Conservation (phyloP, 2,329 filamentous ascomycete species). For the Claviceps arundinis region DNA sequence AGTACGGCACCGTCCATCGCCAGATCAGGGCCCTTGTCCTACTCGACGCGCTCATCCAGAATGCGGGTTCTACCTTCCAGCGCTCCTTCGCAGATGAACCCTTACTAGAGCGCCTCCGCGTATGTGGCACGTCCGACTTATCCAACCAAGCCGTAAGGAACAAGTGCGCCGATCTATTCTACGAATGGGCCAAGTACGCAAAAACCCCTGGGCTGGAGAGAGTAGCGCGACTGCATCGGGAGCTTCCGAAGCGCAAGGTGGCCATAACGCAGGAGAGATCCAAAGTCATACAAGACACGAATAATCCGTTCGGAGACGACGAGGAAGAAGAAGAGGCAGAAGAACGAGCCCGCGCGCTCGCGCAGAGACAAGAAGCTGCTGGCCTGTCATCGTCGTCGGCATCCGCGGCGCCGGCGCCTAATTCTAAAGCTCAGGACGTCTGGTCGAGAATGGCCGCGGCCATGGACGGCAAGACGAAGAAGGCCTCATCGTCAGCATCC, state of each 20-base stretch:
- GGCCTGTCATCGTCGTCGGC: constrained; percentile 5
- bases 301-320: constrained; percentile 56
- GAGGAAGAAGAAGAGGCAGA: constrained; percentile 49
- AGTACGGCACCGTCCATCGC: constrained; percentile 89
- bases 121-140: constrained; percentile 73
- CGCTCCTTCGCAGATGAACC: constrained; percentile 81
- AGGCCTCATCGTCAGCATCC: not conserved
- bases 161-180: constrained; percentile 79
- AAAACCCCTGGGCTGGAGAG: constrained; percentile 65
- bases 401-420: not conserved
- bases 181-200: constrained; percentile 80
- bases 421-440: not conserved
- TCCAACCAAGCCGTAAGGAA: constrained; percentile 76
- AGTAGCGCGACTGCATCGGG: constrained; percentile 62
- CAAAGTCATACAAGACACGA: constrained; percentile 71
- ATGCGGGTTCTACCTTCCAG: constrained; percentile 79
- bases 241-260: constrained; percentile 55
- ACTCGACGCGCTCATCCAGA: constrained; percentile 86
- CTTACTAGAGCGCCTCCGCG: constrained; percentile 76
- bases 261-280: constrained; percentile 65
- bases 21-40: constrained; percentile 81
- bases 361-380: constrained; percentile 11
- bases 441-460: not conserved
- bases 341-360: constrained; percentile 19
- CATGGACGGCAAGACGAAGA: constrained; percentile 20